phyloP scores from a whole-genome alignment of 805 yeast species.

The Brettanomyces anomalus region DNA sequence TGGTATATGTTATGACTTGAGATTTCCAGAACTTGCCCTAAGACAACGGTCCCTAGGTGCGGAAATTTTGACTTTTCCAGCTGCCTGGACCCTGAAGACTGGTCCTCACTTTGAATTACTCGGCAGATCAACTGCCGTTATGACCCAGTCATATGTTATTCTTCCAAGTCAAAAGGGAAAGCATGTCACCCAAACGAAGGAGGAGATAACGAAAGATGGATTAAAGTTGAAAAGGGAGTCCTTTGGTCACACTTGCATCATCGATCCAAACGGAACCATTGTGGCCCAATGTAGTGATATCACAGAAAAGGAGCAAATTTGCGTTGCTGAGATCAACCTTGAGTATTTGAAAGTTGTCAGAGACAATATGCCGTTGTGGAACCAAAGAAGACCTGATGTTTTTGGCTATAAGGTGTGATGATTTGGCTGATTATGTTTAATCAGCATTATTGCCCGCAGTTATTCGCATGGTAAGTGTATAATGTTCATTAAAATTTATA shows the following conservation, averaged over 20 bases:
- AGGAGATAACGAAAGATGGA: conserved; percentile 20
- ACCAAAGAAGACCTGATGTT: conserved; percentile 60
- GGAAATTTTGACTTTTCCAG: conserved; percentile 69
- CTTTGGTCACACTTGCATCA: conserved; percentile 77
- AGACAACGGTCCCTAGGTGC: conserved; percentile 63
- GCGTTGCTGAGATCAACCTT: conserved; percentile 61
- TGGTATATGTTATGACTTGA: conserved; percentile 77
- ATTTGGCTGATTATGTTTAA: neutral
- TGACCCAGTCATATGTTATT: conserved; percentile 77
- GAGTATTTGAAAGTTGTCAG: conserved; percentile 42
- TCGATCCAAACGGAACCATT: conserved; percentile 90
- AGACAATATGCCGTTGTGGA: conserved; percentile 66
- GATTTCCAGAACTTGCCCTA: conserved; percentile 77
- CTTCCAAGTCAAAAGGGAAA: conserved; percentile 85
- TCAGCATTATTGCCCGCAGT: neutral
- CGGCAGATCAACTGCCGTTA: conserved; percentile 80
- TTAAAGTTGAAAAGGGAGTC: conserved; percentile 46
- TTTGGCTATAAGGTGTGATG: conserved; percentile 32
- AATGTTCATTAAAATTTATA: too few species aligned
- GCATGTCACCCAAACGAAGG: conserved; percentile 47
- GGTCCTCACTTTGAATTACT: conserved; percentile 89
- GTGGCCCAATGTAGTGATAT: conserved; percentile 49
- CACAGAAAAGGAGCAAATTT: conserved; percentile 29
- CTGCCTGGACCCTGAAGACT: conserved; percentile 88
- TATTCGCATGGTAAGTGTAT: too few species aligned